Percentiles rank a stretch among this genome's conserved stretches.
These are phyloP conservation scores for Aphanomyces invadans DNA, from an alignment of 352 stramenopile species.

Conservation along the genomic window DNA sequence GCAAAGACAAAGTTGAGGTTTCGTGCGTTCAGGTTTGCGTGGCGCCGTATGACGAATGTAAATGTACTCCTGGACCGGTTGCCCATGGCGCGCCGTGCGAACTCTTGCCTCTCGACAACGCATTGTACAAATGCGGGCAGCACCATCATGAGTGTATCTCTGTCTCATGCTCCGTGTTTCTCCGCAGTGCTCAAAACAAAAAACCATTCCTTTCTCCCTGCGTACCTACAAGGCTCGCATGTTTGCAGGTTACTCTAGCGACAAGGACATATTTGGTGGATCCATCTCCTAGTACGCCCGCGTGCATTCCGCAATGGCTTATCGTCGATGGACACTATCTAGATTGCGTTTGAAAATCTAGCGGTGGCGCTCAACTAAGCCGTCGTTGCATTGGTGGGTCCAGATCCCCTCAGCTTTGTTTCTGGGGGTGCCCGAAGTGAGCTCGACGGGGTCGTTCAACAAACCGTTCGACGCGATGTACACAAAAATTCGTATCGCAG, in stretches of 20 bases:
- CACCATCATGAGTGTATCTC: slow-evolving; percentile 16
- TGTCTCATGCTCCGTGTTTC: slow-evolving; percentile 19
- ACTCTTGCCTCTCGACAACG: no score
- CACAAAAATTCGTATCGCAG: slow-evolving; percentile 9
- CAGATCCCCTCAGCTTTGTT: slow-evolving; percentile 5
- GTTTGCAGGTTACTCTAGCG: neutral
- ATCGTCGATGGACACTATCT: neutral
- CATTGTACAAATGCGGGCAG: no score
- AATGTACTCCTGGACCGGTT: slow-evolving; percentile 3
- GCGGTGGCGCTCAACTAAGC: neutral
- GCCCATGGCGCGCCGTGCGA: no score
- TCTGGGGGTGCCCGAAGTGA: slow-evolving; percentile 2
- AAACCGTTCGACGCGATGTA: slow-evolving; percentile 8
- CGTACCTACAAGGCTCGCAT: no score
- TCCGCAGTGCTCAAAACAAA: neutral
- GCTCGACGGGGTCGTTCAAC: slow-evolving; percentile 18
- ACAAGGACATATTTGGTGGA: slow-evolving; percentile 7
- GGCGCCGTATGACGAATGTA: slow-evolving; percentile 14
- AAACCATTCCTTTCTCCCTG: no score
- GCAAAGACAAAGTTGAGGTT: slow-evolving; percentile 7
- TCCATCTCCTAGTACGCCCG: slow-evolving; percentile 6
- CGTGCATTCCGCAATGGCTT: neutral
- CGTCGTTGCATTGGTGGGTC: slow-evolving; percentile 9
- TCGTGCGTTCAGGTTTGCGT: slow-evolving; percentile 3
- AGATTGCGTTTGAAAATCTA: slow-evolving; percentile 19